Base-by-base conservation (phyloP, 108 stramenopile species). In the Stephanodiscus triporus region DNA sequence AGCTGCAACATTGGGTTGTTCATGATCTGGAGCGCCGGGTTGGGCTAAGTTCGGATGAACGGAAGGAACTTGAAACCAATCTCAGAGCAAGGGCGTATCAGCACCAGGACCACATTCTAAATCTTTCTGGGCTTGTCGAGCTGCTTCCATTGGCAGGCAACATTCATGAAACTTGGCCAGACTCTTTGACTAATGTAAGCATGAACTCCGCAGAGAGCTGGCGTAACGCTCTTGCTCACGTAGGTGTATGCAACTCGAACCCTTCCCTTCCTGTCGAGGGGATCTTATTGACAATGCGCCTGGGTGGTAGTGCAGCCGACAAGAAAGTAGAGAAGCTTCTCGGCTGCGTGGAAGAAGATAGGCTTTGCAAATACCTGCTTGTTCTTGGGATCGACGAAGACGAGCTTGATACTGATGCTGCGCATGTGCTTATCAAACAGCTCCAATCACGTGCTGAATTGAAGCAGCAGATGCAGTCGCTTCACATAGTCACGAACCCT, bases 381-480 rank as follows among this genome's bases (percentile, higher is more conserved):
- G 82, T 84, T 58, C 43, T 86, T 9, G 86, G 60, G 9, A 24
- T 86, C 9, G 86, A 86, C 32, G 54, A 67, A 19, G 82, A 86
- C 49, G 85, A 86, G 62, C 32, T 14, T 20, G 11, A 69, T 40
- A 53, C 27, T 30, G 58, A 49, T 22, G 63, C 27, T 9, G 70
- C 63, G 4, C 20, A 19, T n/a, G 24, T 56, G 36, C 70, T 84
- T 30, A 57, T 56, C 13, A 60, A 67, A 32, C 22, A 17, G 9
- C 36, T 80, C 22, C 34, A 80, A 37, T 20, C 6, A 20, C 70
- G 59, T 10, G 22, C 26, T 8, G 22, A 55, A 5, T 34, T 22
- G 13, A 24, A 29, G 27, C 34, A 24, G 27, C 70, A 50, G 26
- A 38, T 59, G 16, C 27, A 56, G 38, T 59, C 60, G n/a, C 42